Evolutionary conservation across 306 rosid species (phyloP).

Genomic region (Lablab purpureus): DNA sequence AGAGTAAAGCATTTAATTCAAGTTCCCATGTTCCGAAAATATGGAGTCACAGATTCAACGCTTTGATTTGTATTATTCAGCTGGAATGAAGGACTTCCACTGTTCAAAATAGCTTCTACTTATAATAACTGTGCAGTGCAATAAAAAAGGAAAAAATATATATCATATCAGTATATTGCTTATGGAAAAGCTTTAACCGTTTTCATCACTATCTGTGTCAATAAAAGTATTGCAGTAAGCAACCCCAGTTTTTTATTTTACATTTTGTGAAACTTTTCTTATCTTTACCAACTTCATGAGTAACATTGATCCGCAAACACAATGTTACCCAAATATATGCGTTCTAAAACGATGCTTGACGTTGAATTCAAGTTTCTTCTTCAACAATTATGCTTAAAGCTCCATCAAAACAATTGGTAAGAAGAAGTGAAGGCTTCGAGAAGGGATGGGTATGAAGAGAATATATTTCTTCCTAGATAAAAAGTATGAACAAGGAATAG

Average conservation of each 20-base stretch:
- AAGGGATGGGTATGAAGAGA: slow-evolving; percentile 16
- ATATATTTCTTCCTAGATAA: slow-evolving; percentile 44
- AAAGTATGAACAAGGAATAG: slow-evolving; percentile 41
- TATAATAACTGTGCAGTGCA: not conserved
- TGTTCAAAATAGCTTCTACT: slow-evolving; percentile 3
- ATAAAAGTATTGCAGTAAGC: not conserved
- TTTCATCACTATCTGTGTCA: not conserved
- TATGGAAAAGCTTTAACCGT: not conserved
- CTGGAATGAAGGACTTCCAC: slow-evolving; percentile 2
- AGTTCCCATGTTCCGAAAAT: slow-evolving; percentile 34
- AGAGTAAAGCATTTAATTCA: slow-evolving; percentile 19
- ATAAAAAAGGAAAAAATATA: not conserved
- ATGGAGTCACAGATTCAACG: slow-evolving; percentile 30
- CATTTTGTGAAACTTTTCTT: slow-evolving; percentile 24
- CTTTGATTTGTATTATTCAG: slow-evolving; percentile 29
- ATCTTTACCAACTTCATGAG: slow-evolving; percentile 29
- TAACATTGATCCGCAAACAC: slow-evolving; percentile 25
- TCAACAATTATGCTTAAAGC: slow-evolving; percentile 42
- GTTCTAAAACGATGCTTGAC: slow-evolving; percentile 51
- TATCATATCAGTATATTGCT: not conserved
- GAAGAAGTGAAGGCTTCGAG: slow-evolving; percentile 3
- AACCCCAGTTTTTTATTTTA: not conserved
- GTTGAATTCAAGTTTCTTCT: slow-evolving; percentile 51
- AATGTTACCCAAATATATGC: slow-evolving; percentile 15
- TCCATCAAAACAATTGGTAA: slow-evolving; percentile 41